phyloP scores from a whole-genome alignment of 768 basidiomycete species.

The Boletus barrowsii region DNA sequence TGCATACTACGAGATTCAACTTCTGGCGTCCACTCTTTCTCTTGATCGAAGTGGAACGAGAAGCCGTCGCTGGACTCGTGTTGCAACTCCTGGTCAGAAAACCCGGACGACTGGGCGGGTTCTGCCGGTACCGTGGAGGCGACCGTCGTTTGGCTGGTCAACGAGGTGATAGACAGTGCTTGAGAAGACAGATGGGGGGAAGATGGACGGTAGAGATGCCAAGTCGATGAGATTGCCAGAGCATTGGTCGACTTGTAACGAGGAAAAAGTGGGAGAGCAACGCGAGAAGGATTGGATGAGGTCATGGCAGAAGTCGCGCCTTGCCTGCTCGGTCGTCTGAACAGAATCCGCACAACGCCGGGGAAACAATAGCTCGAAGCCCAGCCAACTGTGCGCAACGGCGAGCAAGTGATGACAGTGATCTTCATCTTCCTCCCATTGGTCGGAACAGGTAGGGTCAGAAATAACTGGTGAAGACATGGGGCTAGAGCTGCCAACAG shows the following conservation, averaged over 20 bases:
- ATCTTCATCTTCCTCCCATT: background rate
- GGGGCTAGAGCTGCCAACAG: background rate
- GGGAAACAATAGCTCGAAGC: background rate
- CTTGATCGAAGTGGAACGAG: slow-evolving; percentile 7
- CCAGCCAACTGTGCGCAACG: slow-evolving; percentile 5
- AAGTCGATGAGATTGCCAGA: background rate
- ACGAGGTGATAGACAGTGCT: no score
- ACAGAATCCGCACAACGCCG: background rate
- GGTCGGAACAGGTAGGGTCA: background rate
- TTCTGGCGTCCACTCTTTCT: slow-evolving; percentile 16
- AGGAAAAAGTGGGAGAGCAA: background rate
- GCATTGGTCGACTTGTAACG: background rate
- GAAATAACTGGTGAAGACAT: background rate
- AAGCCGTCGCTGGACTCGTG: slow-evolving; percentile 4
- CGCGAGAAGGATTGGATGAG: slow-evolving; percentile 6
- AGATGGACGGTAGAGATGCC: no score
- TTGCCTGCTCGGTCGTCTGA: slow-evolving; percentile 1
- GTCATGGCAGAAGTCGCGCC: slow-evolving; percentile 6
- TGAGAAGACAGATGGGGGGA: no score
- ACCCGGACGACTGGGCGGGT: no score
- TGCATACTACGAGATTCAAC: slow-evolving; percentile 1
- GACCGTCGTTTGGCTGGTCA: no score
- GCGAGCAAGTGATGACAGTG: background rate
- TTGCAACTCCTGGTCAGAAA: no score
- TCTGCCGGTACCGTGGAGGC: no score